Percentiles rank a stretch among this genome's conserved stretches.
phyloP scores from a whole-genome alignment of 106 monocot genomes.

The Allium cepa region DNA sequence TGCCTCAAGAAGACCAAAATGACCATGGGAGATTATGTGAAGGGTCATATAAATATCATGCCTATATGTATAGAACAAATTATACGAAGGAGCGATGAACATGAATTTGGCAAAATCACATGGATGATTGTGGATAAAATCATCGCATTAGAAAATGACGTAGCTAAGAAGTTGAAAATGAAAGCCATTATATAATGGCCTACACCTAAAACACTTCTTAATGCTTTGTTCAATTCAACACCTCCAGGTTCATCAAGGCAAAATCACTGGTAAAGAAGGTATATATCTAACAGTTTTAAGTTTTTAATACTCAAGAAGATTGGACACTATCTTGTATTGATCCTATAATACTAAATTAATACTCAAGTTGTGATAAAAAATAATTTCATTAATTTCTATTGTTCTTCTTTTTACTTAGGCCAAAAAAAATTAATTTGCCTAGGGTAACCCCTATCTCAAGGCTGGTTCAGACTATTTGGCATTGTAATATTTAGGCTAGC shows the following conservation, averaged over 20 bases:
- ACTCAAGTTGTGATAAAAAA: no score
- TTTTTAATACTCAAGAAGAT: not conserved
- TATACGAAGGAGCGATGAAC: constrained; percentile 3
- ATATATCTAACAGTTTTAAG: not conserved
- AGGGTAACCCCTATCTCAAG: no score
- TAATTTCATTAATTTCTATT: no score
- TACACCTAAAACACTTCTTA: constrained; percentile 3
- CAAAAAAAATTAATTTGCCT: no score
- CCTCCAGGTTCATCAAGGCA: constrained; percentile 25
- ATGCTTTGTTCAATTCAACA: constrained; percentile 3
- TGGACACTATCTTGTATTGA: not conserved
- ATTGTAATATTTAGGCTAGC: no score
- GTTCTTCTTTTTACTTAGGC: no score
- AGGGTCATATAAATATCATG: not conserved
- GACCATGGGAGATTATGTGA: constrained; percentile 12
- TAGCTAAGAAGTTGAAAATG: constrained; percentile 20
- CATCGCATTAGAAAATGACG: constrained; percentile 19
- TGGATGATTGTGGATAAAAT: constrained; percentile 25
- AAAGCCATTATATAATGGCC: constrained; percentile 13
- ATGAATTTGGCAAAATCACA: constrained; percentile 1
- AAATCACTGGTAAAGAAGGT: constrained; percentile 19
- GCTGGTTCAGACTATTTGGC: no score
- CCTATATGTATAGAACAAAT: constrained; percentile 19
- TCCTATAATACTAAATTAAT: no score
- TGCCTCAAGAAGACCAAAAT: constrained; percentile 1